Evolutionary conservation across 345 rosid species (phyloP).

Genomic region (Eucalyptus melliodora): DNA sequence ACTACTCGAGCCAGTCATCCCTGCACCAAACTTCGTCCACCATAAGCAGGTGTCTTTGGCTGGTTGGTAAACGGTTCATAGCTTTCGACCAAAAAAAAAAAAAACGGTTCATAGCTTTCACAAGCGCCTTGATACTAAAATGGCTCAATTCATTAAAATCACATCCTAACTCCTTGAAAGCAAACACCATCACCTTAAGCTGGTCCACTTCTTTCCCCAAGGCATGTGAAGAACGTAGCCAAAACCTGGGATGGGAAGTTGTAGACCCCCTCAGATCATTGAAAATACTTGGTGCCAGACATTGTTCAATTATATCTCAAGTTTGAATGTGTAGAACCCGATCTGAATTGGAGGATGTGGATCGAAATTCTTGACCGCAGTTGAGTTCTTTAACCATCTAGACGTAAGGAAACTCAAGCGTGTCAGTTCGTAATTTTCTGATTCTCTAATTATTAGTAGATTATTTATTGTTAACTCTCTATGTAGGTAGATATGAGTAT

Average conservation of each 20-base stretch:
- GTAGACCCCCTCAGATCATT: neutral
- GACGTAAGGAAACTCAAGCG: too few relatives aligned
- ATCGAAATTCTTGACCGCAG: too few relatives aligned
- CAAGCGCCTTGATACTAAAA: neutral
- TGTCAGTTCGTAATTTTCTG: rapidly evolving
- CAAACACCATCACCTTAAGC: neutral
- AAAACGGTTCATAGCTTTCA: neutral
- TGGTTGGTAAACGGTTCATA: rapidly evolving
- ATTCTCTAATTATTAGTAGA: rapidly evolving
- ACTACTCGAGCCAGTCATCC: too few relatives aligned
- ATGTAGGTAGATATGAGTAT: rapidly evolving
- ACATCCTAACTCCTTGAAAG: neutral
- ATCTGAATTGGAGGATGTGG: too few relatives aligned
- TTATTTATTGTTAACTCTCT: rapidly evolving
- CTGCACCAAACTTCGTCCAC: too few relatives aligned
- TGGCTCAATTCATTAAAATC: neutral
- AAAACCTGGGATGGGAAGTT: neutral
- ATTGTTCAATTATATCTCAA: too few relatives aligned
- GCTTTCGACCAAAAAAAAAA: neutral
- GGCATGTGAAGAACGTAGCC: neutral
- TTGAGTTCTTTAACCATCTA: too few relatives aligned
- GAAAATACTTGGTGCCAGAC: neutral
- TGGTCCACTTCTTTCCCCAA: neutral
- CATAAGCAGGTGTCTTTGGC: too few relatives aligned
- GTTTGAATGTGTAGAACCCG: too few relatives aligned